These are phyloP conservation scores for Geotrichum klebahnii DNA, from an alignment of 1,139 yeast species.

Conservation along the genomic window DNA sequence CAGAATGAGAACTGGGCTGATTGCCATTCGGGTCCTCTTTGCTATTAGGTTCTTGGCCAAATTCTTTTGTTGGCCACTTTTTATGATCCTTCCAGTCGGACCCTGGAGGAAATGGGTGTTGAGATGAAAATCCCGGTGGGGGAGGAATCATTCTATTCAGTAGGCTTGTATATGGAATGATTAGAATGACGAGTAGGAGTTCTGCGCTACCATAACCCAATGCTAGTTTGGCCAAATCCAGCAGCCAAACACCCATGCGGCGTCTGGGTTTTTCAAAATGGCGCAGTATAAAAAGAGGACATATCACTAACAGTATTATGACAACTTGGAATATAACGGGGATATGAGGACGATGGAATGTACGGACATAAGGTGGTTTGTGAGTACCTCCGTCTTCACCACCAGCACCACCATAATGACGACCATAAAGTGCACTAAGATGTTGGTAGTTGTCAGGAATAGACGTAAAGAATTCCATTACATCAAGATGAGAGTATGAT, in stretches of 20 bases:
- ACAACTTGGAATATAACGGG: constrained; percentile 18
- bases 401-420: no score
- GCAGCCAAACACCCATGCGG: constrained; percentile 21
- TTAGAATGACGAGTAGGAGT: constrained; percentile 14
- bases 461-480: no score
- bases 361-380: background rate
- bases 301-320: constrained; percentile 12
- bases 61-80: no score
- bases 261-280: constrained; percentile 21
- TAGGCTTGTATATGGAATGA: constrained; percentile 15
- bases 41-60: no score
- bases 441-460: no score
- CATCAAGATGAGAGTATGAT: no score
- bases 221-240: constrained; percentile 17
- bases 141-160: background rate
- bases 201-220: constrained; percentile 22
- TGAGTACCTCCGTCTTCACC: no score
- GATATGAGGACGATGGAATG: background rate
- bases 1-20: background rate
- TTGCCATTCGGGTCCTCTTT: background rate
- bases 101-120: no score
- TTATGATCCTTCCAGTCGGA: no score
- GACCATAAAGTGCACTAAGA: no score
- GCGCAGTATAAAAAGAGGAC: constrained; percentile 18
- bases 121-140: no score